Conservation (phyloP, 306 rosid species). For the Quercus suber region DNA sequence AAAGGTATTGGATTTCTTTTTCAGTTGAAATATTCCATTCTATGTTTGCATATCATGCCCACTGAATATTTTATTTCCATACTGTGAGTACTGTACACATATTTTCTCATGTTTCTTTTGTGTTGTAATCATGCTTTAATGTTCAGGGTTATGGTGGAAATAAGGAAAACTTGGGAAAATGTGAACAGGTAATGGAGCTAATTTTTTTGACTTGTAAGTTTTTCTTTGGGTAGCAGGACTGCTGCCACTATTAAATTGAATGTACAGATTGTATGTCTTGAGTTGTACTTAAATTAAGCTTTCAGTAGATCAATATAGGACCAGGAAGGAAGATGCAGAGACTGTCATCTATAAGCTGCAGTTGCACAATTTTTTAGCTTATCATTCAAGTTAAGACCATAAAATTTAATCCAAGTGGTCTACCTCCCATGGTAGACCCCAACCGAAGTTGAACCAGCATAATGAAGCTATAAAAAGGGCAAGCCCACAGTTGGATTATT, state of each 20-base stretch:
- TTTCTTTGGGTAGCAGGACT: slow-evolving; percentile 7
- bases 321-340: background rate
- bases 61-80: slow-evolving; percentile 7
- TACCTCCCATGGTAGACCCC: too few relatives aligned
- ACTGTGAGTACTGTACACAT: background rate
- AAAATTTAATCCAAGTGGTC: too few relatives aligned
- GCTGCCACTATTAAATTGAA: slow-evolving; percentile 7
- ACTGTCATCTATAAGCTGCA: background rate
- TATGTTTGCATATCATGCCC: background rate
- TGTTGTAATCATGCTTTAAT: slow-evolving; percentile 27
- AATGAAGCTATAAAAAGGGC: too few relatives aligned
- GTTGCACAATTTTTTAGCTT: background rate
- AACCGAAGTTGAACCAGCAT: too few relatives aligned
- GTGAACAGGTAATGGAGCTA: slow-evolving; percentile 65
- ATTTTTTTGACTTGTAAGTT: background rate
- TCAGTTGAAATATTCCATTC: slow-evolving; percentile 8
- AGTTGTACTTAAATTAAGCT: background rate
- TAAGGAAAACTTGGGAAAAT: slow-evolving; percentile 85
- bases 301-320: background rate
- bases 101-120: slow-evolving; percentile 26
- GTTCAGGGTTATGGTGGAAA: slow-evolving; percentile 74
- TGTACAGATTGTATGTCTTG: background rate
- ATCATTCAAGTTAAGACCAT: background rate
- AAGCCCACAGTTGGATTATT: too few relatives aligned
- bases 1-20: slow-evolving; percentile 49